Evolutionary conservation across 345 rosid genomes (phyloP), one percentile per base, ranked within the genome.

Genomic region (Pseudoturritis turrita): DNA sequence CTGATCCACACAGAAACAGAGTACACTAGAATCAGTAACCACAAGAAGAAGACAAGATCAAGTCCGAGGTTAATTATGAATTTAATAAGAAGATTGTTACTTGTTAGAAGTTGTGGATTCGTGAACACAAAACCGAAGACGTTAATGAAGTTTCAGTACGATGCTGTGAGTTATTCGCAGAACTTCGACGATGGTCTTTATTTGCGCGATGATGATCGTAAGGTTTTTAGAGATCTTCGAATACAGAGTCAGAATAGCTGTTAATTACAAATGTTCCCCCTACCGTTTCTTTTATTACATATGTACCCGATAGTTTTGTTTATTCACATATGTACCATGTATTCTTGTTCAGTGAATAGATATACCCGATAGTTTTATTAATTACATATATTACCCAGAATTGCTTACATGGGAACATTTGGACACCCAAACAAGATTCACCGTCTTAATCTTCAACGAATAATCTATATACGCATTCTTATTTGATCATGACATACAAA

Each of bases 161-260:
- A 91, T 35, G 91, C 85, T 31, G 85, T 84, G 62, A 91, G 97
- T 76, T 91, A 91, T 61, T 78, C 89, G 0, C 89, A 82, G 82
- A 91, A 91, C 22, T 91, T 91, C 35, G 97, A 91, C 36, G 91
- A 91, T 50, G 89, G 91, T 8, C 71, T 52, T 18, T 75, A 72
- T 46, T 31, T 67, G 13, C 73, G 35, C 6, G 72, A 74, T 51
- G 56, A 41, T 59, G 65, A 73, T 64, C 71, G 11, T 49, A 74
- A 9, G 18, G 37, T 11, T 47, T 73, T 43, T n/a, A 54, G 64
- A 64, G 63, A 43, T 66, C 28, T 37, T 17, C 61, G 9, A 28
- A 17, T 23, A 54, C 13, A 45, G 54, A 65, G 35, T 54, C 49
- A 29, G 1, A 3, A 49, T 57, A 51, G n/a, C 0, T 57, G 22